Percentiles rank a stretch among this genome's conserved stretches.
Evolutionary conservation across 2,329 filamentous ascomycete genomes (phyloP).

Genomic region (Hawksworthiomyces lignivorus): DNA sequence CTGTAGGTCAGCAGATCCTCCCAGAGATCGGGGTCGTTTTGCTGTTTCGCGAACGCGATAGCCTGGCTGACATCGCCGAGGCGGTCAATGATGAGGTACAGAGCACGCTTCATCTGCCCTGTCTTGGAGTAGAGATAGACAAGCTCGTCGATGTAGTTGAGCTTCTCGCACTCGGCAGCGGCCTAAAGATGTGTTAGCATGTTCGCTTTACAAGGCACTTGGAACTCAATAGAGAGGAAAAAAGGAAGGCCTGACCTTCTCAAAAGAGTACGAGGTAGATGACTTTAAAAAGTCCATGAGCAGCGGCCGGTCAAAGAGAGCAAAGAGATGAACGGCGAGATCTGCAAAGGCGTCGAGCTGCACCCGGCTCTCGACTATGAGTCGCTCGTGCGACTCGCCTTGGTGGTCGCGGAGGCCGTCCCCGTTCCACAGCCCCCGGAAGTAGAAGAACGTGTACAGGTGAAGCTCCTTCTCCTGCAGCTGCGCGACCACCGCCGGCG

Average conservation of each 20-base stretch:
- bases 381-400: constrained; percentile 46
- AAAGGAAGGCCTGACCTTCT: constrained; percentile 43
- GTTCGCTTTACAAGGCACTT: too few species aligned
- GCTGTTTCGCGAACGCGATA: constrained; percentile 88
- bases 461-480: constrained; percentile 59
- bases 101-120: constrained; percentile 82
- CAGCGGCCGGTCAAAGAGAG: constrained; percentile 68
- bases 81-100: constrained; percentile 91
- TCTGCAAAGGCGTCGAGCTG: constrained; percentile 85
- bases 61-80: constrained; percentile 85
- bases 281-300: constrained; percentile 82
- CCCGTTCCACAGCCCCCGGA: constrained; percentile 77
- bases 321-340: constrained; percentile 77
- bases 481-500: constrained; percentile 70
- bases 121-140: constrained; percentile 94
- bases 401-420: constrained; percentile 51
- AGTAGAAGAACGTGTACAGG: constrained; percentile 85
- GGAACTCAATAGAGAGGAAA: too few species aligned
- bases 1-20: constrained; percentile 89
- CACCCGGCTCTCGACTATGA: constrained; percentile 52
- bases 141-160: constrained; percentile 82
- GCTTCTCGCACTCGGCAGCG: constrained; percentile 69
- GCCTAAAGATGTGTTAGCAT: too few species aligned
- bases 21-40: constrained; percentile 89
- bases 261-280: constrained; percentile 83